Base-by-base conservation (phyloP, 1,284 basidiomycete species). In the Entoloma clypeatum region DNA sequence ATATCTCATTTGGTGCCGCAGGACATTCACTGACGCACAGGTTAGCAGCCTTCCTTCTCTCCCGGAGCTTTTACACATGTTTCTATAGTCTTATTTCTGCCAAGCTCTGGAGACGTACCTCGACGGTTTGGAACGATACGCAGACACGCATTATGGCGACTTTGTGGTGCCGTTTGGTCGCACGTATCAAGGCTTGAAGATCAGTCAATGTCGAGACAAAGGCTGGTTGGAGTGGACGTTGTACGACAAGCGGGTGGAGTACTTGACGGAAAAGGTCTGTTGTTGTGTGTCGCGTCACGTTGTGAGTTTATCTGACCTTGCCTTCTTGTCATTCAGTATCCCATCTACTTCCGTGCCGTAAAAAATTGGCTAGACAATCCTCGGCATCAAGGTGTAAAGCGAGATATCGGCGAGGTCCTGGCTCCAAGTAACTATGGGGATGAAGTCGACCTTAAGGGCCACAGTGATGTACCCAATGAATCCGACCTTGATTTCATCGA, bases 161-260 rank as follows among this genome's bases (percentile, higher is more conserved):
- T 52, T 53, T 24, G 42, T 32, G 3, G 50, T 52, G 1, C 54
- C 54, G 3, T 54, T 56, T 25, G 51, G 54, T 10, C 29, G 24
- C n/a, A 50, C 36, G 10, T 37, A 54, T 28, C 33, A 42, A 32
- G 51, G 51, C 16, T 31, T 42, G 27, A 50, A 5, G 25, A 43
- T 48, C 4, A 24, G 39, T 14, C 33, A 51, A 31, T 49, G 50
- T 25, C 41, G 48, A 7, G 53, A 55, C 24, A 48, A 49, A 35
- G 11, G 32, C 6, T 55, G 49, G 45, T 41, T 55, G 8, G 10
- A 17, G 13, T 51, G 45, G 49, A 27, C 41, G 11, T 16, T 29
- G 9, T 11, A 9, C 16, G 7, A 24, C 9, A 9, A 5, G 18
- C 32, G 9, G 8, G 24, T 36, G 18, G 13, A 30, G 28, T 9